A percentile compares a stretch with the other conserved stretches of the same genome.
Evolutionary conservation across 345 rosid species (phyloP).

Genomic region (Psidium friedrichsthalianum): DNA sequence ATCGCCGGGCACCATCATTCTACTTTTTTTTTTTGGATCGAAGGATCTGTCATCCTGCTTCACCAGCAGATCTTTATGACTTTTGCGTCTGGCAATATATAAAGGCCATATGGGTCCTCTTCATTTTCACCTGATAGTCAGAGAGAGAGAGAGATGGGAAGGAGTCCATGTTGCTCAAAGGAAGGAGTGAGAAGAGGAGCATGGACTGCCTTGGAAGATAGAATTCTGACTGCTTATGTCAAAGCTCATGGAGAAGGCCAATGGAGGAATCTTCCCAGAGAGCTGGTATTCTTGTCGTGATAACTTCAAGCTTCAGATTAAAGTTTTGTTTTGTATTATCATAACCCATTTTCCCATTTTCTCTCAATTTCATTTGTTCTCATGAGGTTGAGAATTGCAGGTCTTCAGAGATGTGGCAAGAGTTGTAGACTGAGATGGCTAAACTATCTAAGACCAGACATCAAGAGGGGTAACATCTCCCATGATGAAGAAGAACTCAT

Average conservation of each 20-base stretch:
- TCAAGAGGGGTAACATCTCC: slow-evolving; percentile 47
- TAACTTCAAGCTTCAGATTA: no score
- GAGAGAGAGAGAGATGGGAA: slow-evolving; percentile 28
- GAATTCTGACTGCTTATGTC: slow-evolving; percentile 30
- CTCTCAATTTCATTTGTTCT: background rate
- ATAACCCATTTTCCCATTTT: background rate
- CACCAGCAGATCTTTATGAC: background rate
- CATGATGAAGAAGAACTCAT: slow-evolving; percentile 49
- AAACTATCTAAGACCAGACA: slow-evolving; percentile 48
- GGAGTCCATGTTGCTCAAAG: slow-evolving; percentile 57
- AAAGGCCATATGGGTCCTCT: background rate
- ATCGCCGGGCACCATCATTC: background rate
- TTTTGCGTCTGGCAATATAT: background rate
- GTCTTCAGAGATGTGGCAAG: slow-evolving; percentile 52
- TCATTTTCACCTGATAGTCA: background rate
- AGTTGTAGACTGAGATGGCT: slow-evolving; percentile 57
- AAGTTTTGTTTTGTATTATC: no score
- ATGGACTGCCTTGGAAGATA: slow-evolving; percentile 50
- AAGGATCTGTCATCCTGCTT: background rate
- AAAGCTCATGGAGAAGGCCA: slow-evolving; percentile 52
- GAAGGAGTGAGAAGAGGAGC: slow-evolving; percentile 50
- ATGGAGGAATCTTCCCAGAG: slow-evolving; percentile 46
- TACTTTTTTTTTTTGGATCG: background rate
- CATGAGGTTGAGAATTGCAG: background rate
- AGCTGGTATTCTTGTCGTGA: slow-evolving; percentile 25